phyloP scores from a whole-genome alignment of 495 filamentous ascomycete species.

The Penicillium samsonianum region DNA sequence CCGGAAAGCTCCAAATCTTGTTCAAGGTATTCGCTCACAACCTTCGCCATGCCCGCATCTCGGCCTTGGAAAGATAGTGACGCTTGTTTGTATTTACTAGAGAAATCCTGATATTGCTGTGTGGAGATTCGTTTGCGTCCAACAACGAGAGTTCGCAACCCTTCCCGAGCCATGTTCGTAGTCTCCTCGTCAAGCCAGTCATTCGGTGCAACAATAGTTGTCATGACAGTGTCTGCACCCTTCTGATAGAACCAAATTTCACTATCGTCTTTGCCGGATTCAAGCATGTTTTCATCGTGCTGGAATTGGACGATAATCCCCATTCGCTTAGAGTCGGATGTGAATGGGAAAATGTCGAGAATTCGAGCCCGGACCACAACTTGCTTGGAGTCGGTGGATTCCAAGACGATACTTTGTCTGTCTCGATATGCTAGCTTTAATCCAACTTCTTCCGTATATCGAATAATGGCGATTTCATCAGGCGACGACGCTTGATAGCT shows the following conservation, averaged over 20 bases:
- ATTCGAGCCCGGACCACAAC: constrained; percentile 85
- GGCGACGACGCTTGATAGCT: constrained; percentile 96
- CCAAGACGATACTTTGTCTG: constrained; percentile 76
- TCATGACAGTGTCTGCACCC: constrained; percentile 97
- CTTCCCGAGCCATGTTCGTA: constrained; percentile 97
- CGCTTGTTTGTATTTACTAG: constrained; percentile 71
- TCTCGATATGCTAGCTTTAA: constrained; percentile 84
- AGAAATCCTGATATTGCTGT: constrained; percentile 79
- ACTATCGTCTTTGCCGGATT: constrained; percentile 42
- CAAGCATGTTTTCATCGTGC: constrained; percentile 42
- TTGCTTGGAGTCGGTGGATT: constrained; percentile 74
- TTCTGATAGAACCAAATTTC: constrained; percentile 99
- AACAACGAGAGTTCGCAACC: constrained; percentile 89
- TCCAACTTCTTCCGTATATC: constrained; percentile 92
- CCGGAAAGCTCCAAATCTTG: constrained; percentile 87
- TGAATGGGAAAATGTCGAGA: constrained; percentile 95
- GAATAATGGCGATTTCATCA: constrained; percentile 97
- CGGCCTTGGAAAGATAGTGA: constrained; percentile 76
- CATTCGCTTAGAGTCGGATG: constrained; percentile 97
- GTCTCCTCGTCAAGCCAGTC: constrained; percentile 99
- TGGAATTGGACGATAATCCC: constrained; percentile 92
- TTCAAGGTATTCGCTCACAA: constrained; percentile 81
- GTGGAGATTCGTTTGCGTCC: constrained; percentile 78
- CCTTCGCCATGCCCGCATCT: constrained; percentile 76
- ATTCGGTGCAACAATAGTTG: constrained; percentile 86